These are phyloP conservation scores for Choanephora cucurbitarum DNA, from an alignment of 371 early-diverging fungal species.

Conservation along the genomic window DNA sequence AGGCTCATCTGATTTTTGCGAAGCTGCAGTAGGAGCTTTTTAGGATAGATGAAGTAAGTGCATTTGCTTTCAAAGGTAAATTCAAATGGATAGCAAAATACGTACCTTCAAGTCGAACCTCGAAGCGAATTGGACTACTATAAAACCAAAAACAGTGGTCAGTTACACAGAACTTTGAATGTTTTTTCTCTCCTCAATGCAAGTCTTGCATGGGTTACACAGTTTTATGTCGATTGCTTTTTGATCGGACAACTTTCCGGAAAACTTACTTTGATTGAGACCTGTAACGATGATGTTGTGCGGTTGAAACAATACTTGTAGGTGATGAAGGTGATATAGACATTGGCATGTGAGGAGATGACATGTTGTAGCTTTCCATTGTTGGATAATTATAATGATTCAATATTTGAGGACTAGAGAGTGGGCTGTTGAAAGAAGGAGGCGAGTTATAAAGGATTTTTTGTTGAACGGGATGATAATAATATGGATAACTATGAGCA, in stretches of 20 bases:
- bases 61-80: no score
- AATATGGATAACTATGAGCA: neutral
- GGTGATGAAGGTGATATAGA: conserved; percentile 9
- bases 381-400: conserved; percentile 6
- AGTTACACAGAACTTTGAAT: conserved; percentile 1
- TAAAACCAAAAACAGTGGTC: conserved; percentile 13
- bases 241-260: conserved; percentile 23
- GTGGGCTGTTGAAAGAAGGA: conserved; percentile 6
- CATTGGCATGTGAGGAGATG: conserved; percentile 1
- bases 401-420: conserved; percentile 16
- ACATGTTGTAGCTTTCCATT: neutral
- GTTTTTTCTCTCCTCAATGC: conserved; percentile 11
- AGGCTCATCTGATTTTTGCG: conserved; percentile 27
- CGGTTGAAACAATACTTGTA: conserved; percentile 6
- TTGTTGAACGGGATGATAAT: neutral
- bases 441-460: conserved; percentile 9
- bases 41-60: neutral
- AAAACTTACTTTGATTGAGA: conserved; percentile 1
- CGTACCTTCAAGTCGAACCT: conserved; percentile 23
- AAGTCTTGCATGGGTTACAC: conserved; percentile 23
- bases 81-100: neutral
- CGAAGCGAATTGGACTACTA: conserved; percentile 18
- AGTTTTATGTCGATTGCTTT: neutral
- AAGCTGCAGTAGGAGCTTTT: conserved; percentile 33
- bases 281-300: no score